Base-by-base conservation (phyloP, 2,329 filamentous ascomycete species). In the Xylariaceae sp. region DNA sequence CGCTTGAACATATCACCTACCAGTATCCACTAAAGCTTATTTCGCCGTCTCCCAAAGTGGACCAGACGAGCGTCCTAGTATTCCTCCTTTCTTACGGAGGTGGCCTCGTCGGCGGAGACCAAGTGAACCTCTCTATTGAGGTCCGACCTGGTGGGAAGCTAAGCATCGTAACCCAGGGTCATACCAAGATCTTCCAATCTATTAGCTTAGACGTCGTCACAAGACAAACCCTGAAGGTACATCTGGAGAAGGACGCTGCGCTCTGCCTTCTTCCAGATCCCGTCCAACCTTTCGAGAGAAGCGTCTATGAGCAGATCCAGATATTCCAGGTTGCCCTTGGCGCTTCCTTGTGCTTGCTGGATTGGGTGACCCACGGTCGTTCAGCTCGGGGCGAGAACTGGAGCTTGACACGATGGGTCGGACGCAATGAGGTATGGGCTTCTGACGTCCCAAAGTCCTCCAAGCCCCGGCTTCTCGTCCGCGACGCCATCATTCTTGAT, bases 11-110 rank as follows among this genome's bases (percentile, higher is more conserved):
- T 28, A 84, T 96, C 64, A 88, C 87, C 31, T 98, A 96, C 72
- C 92, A 96, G 73, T 99, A 98, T 69, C 95, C 95, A 1, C 82
- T 99, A 43, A 99, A 99, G 74, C 84, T 99, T 55, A 91, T 99
- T 60, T 89, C 92, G 0, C 92, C 94, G 1, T 82, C 87, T 12
- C 85, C 89, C 9, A 79, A 87, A 5, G 80, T 82, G 44, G 78
- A 83, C 36, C 82, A 87, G 54, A 81, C 83, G 62, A 90, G 90
- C 54, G 82, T 92, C 7, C 85, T 95, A 28, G 87, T 96, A 36
- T 98, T 96, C 71, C 82, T 98, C 33, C 82, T 99, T 45, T 96
- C 93, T 0, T 99, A 98, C 71, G 95, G 95, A 46, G 95, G 95
- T 39, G 95, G 95, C 2, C 85, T 99, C 12, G 90, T 99, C 1